phyloP scores from a whole-genome alignment of 129 eudicot genomes.

The Arctium minus region DNA sequence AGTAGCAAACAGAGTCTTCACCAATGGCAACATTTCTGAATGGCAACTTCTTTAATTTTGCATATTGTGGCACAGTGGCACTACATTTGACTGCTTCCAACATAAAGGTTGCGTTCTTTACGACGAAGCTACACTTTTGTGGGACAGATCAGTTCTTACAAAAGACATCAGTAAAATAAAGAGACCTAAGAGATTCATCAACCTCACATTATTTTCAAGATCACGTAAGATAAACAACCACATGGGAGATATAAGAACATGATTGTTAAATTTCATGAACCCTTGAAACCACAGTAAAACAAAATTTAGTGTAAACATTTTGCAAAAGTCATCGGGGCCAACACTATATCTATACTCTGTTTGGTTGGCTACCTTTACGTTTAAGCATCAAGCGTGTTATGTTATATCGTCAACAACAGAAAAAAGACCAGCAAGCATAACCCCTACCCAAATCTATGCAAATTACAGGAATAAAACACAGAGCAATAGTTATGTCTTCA shows the following conservation, averaged over 20 bases:
- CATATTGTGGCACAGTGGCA: not conserved
- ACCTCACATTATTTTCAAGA: not conserved
- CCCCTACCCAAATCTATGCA: not conserved
- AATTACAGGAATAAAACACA: not conserved
- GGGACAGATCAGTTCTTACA: not conserved
- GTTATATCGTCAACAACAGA: not conserved
- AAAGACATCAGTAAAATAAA: not conserved
- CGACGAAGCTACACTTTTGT: too few relatives aligned
- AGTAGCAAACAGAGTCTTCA: not conserved
- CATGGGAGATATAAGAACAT: not conserved
- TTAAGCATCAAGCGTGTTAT: not conserved
- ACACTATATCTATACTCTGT: not conserved
- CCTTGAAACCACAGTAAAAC: not conserved
- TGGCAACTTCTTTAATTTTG: not conserved
- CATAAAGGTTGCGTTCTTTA: too few relatives aligned
- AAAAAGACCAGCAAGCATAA: not conserved
- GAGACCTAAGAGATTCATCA: not conserved
- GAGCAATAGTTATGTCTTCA: not conserved
- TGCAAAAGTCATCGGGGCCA: not conserved
- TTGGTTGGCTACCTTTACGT: not conserved
- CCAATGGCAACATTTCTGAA: not conserved
- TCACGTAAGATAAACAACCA: not conserved
- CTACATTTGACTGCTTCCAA: not conserved
- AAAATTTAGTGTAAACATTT: not conserved
- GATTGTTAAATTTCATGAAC: not conserved